Base-by-base conservation (phyloP, 176 grass and related monocot species). In the Eleusine indica region DNA sequence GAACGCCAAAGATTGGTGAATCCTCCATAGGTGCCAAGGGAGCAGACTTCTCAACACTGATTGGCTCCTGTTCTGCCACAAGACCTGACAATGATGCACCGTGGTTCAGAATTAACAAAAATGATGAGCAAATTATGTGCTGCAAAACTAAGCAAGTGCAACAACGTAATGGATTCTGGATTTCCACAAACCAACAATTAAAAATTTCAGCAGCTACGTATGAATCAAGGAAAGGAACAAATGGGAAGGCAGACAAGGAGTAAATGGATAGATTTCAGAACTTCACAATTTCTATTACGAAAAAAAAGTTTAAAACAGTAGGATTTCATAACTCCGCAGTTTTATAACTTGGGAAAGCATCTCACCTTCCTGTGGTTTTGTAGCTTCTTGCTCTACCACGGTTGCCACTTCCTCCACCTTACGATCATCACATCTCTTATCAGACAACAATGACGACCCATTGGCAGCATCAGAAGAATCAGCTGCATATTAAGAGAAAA, bases 1-100 rank as follows among this genome's bases (percentile, higher is more conserved):
- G 18, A 15, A 86, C 49, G 19, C 92, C 87, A 4, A 83, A n/a
- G 68, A 92, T 97, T 28, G 89, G 89, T 41, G 91, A 91, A 81
- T 90, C 84, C 15, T 66, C 78, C 52, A 87, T 70, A 32, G 15
- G 19, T 58, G 70, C 22, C 71, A 89, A 49, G 40, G 46, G 14
- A 84, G 9, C 19, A 74, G 67, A 61, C 22, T 64, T 61, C 76
- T 91, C 70, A 78, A 63, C 66, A 61, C 51, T 77, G 65, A 11
- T 0, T 12, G 13, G 41, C 58, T 71, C 64, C 4, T 78, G 39
- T 17, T 82, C 71, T 88, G 71, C 73, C 14, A 15, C 71, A 77
- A 18, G 44, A 72, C 38, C 85, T 81, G 42, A 60, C 4, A 84
- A 38, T 68, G 61, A 64, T 57, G 29, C 38, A 53, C 17, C 48